A percentile compares a stretch with the other conserved stretches of the same genome.
phyloP scores from a whole-genome alignment of 2,329 filamentous ascomycete species.

The Didymella sp. region DNA sequence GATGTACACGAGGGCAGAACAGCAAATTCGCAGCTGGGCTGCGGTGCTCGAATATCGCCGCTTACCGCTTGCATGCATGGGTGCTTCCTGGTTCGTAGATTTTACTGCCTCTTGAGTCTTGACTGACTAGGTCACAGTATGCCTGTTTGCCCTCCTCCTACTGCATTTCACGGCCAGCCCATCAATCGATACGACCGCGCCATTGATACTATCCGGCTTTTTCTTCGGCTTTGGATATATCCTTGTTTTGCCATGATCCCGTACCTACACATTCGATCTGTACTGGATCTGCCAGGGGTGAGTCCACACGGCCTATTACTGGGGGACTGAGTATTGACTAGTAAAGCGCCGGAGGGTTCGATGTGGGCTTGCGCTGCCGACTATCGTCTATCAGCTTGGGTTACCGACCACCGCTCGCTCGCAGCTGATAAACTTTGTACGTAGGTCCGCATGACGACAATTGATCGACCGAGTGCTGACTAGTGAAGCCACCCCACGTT shows the following conservation, averaged over 20 bases:
- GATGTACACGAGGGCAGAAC: background rate
- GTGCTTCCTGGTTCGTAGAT: constrained; percentile 61
- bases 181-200: constrained; percentile 34
- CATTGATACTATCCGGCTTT: constrained; percentile 49
- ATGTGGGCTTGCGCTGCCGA: constrained; percentile 25
- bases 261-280: constrained; percentile 33
- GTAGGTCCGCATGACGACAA: constrained; percentile 4
- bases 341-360: constrained; percentile 30
- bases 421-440: constrained; percentile 37
- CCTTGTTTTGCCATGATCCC: constrained; percentile 57
- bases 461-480: background rate
- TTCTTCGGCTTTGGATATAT: constrained; percentile 63
- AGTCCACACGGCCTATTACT: too few relatives aligned
- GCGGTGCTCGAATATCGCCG: constrained; percentile 67
- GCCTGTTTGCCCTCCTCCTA: constrained; percentile 6
- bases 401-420: constrained; percentile 31
- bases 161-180: constrained; percentile 18
- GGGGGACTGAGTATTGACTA: too few relatives aligned
- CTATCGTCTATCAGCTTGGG: constrained; percentile 32
- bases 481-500: constrained; percentile 25
- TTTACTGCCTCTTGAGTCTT: too few relatives aligned
- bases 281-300: constrained; percentile 35
- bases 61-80: constrained; percentile 71
- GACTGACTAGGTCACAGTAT: constrained; percentile 1
- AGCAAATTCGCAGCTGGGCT: constrained; percentile 15